Conservation (phyloP, 257 asterid genomes). For the Primulina huaijiensis region DNA sequence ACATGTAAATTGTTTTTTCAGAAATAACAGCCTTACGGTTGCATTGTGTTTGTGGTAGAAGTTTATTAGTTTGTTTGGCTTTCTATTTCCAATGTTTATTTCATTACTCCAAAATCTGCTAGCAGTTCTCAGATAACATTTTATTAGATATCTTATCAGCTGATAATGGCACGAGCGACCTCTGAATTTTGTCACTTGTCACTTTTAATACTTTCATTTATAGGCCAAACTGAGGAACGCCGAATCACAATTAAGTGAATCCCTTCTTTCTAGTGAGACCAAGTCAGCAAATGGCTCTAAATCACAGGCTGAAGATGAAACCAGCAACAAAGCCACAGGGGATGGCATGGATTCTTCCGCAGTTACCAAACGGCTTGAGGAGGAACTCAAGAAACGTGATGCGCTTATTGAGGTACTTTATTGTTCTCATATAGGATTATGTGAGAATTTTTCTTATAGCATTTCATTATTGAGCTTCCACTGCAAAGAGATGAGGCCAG, state of each 20-base stretch:
- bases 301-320: constrained; percentile 43
- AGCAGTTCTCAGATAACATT: constrained; percentile 10
- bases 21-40: too few relatives aligned
- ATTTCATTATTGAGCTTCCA: constrained; percentile 15
- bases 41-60: too few relatives aligned
- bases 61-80: too few relatives aligned
- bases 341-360: constrained; percentile 68
- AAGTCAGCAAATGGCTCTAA: constrained; percentile 45
- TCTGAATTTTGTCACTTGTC: constrained; percentile 23
- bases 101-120: too few relatives aligned
- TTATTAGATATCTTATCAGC: constrained; percentile 8
- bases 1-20: too few relatives aligned
- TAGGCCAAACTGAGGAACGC: constrained; percentile 70
- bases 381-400: constrained; percentile 93
- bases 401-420: constrained; percentile 86
- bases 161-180: constrained; percentile 13
- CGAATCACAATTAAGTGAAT: constrained; percentile 72
- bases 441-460: constrained; percentile 7
- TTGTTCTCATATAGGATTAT: constrained; percentile 8
- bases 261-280: constrained; percentile 47
- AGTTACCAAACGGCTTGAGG: constrained; percentile 89
- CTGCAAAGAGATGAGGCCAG: constrained; percentile 3
- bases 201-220: constrained; percentile 26
- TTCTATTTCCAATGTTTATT: too few relatives aligned
- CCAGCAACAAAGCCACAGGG: constrained; percentile 38